phyloP scores from a whole-genome alignment of 2,329 filamentous ascomycete genomes.

The Fusarium redolens region DNA sequence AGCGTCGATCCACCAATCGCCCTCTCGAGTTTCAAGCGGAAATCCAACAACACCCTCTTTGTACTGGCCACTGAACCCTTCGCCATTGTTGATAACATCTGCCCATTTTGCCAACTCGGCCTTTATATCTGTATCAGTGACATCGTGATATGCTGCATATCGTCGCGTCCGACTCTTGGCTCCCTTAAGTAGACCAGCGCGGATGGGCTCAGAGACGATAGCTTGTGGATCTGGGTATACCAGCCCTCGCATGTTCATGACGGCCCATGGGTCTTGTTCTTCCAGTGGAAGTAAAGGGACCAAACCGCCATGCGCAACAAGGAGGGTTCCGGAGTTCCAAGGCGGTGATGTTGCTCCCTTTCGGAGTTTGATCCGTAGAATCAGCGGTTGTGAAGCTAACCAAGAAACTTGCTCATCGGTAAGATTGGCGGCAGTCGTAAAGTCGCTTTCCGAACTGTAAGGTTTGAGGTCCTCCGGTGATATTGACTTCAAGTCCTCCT shows the following conservation, averaged over 20 bases:
- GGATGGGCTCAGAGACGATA: slow-evolving; percentile 3
- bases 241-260: slow-evolving; percentile 90
- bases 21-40: slow-evolving; percentile 30
- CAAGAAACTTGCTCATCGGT: slow-evolving; percentile 20
- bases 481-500: not conserved
- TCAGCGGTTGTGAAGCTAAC: slow-evolving; percentile 23
- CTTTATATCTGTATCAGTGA: not conserved
- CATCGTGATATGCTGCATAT: not conserved
- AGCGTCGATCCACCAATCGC: slow-evolving; percentile 28
- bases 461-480: slow-evolving; percentile 19
- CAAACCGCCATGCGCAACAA: slow-evolving; percentile 84
- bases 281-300: slow-evolving; percentile 76
- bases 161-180: slow-evolving; percentile 22
- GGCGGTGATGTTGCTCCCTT: slow-evolving; percentile 2
- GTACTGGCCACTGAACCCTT: not conserved
- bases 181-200: slow-evolving; percentile 25
- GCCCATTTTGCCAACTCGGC: not conserved
- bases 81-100: not conserved
- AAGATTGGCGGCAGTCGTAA: slow-evolving; percentile 25
- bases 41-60: not conserved
- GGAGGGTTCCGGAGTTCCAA: slow-evolving; percentile 41
- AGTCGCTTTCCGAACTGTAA: slow-evolving; percentile 33
- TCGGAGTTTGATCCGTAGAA: slow-evolving; percentile 25
- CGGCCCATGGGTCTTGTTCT: slow-evolving; percentile 76
- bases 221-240: slow-evolving; percentile 55